Base-by-base conservation (phyloP, 2,329 filamentous ascomycete genomes). In the Talaromyces sp. region DNA sequence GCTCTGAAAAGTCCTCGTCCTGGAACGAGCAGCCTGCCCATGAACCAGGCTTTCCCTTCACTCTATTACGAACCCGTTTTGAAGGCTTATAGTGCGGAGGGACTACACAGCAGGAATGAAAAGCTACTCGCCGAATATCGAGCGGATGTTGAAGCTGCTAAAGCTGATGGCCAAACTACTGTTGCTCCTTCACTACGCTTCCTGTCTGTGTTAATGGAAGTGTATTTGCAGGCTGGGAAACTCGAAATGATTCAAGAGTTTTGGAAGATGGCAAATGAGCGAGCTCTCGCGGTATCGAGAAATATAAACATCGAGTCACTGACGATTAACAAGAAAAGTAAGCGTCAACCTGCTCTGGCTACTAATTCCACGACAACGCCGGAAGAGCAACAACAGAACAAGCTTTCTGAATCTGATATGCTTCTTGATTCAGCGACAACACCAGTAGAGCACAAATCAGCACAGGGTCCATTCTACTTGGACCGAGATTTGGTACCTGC, bases 141-240 rank as follows among this genome's bases (percentile, higher is more conserved):
- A 65, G 52, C 49, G 49, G 57, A 59, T 60, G 56, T 63, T 54
- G 51, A 55, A 10, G 63, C 60, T 19, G 59, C 69, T 53, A 75
- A 83, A 17, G 38, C 51, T 35, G 35, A 51, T n/a, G 56, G 52
- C 10, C n/a, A 55, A 50, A 24, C 35, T 32, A 58, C 27, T 55
- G 38, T 61, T n/a, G 19, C 38, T 19, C 59, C 59, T 14, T 84
- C 87, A 0, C 73, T 85, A 2, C 72, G 77, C 17, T 75, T 93
- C 58, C 75, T 90, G 24, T 80, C 81, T 55, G 82, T 87, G 9
- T 74, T 93, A 61, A 93, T 96, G 88, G 77, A 81, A 24, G 81
- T 85, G 0, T 83, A 89, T 68, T 76, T 85, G 50, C 77, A 80
- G 56, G 82, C 86, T 19, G 75, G 79, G 43, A 80, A 86, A 24